These are phyloP conservation scores for Boletus hoseneyae DNA, from an alignment of 1,284 basidiomycete genomes.

Conservation along the genomic window DNA sequence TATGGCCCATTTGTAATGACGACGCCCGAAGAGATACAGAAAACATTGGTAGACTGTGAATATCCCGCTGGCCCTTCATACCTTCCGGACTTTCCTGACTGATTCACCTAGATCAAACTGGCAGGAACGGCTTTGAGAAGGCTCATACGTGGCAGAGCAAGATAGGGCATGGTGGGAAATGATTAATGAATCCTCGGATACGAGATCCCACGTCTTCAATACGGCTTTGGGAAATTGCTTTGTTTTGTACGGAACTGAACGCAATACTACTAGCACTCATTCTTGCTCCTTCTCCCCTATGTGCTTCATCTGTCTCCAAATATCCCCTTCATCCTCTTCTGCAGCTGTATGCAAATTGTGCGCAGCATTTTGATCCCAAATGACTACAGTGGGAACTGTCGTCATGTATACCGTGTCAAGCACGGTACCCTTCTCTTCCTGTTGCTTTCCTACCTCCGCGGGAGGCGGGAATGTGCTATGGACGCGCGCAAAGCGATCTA, in stretches of 20 bases:
- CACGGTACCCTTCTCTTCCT: constrained; percentile 62
- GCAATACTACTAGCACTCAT: not conserved
- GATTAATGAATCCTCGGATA: not conserved
- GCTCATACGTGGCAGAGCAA: constrained; percentile 85
- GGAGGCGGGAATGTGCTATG: constrained; percentile 65
- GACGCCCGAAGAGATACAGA: constrained; percentile 72
- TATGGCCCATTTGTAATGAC: constrained; percentile 90
- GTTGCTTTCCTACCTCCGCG: constrained; percentile 45
- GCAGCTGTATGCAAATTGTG: constrained; percentile 1
- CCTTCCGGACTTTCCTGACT: not conserved
- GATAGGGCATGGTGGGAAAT: constrained; percentile 51
- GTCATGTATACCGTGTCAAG: constrained; percentile 69
- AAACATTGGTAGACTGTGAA: constrained; percentile 81
- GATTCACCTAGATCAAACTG: constrained; percentile 55
- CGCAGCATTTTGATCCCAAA: constrained; percentile 48
- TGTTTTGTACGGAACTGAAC: not conserved
- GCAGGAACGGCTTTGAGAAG: constrained; percentile 87
- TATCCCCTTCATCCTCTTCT: constrained; percentile 28
- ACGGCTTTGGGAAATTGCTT: not conserved
- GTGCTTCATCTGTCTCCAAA: constrained; percentile 49
- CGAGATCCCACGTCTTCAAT: no score
- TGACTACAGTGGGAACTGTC: constrained; percentile 57
- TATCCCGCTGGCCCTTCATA: constrained; percentile 3
- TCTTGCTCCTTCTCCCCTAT: constrained; percentile 37
- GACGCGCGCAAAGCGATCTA: constrained; percentile 73